Evolutionary conservation across 257 asterid species (phyloP), one percentile per base, ranked within the genome.

Genomic region (Plantago ovata): DNA sequence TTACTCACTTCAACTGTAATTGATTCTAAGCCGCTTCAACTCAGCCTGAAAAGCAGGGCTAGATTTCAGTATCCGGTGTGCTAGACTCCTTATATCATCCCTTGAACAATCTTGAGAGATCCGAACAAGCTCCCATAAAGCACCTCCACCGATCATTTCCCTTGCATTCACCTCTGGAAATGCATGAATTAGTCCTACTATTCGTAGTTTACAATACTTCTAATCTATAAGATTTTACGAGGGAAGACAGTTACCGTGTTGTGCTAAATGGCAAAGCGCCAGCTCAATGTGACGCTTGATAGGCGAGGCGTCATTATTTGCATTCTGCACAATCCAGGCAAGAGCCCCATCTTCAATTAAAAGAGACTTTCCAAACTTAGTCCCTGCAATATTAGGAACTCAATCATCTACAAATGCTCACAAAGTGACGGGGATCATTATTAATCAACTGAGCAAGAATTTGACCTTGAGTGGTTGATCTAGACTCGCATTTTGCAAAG

Each of bases 401-500:
- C 3, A 40, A 20, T 57, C 16, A 6, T 3, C 42, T 14, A 53
- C 8, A 41, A n/a, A 38, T 36, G 42, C 13, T n/a, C 19, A 43
- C 8, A 19, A 43, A 13, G 7, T 0, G 0, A 19, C 10, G 32
- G 13, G 20, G 15, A 38, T 18, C 5, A 20, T 15, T 19, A 6
- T 16, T 57, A 8, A 46, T 65, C 15, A 12, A 47, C 16, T 3
- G 42, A 12, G 46, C 3, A 19, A 12, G 20, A 28, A 22, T 39
- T n/a, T 9, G 32, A 88, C 96, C 95, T 79, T 72, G 95, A 52
- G 81, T 66, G 54, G 79, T 79, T 39, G 94, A 87, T 63, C 88
- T 81, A 46, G 96, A 89, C 74, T 89, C 96, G 60, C 96, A 89
- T 73, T 89, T 88, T 20, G 96, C 96, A 58, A 88, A 88, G 80